Evolutionary conservation across 2,329 filamentous ascomycete genomes (phyloP).

Genomic region (Pseudogymnoascus sp.): DNA sequence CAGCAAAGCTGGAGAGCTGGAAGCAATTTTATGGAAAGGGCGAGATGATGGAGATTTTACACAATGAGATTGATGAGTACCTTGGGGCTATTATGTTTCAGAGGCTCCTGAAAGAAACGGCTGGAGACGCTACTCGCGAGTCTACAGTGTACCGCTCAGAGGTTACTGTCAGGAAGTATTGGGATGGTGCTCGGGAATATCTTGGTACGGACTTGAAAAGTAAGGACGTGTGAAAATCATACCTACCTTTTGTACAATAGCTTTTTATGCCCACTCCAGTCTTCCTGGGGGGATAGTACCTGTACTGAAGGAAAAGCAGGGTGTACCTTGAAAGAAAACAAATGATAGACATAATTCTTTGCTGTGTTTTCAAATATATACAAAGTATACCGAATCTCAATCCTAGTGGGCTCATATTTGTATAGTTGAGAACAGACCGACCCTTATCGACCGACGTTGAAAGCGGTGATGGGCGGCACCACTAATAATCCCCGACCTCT

Average conservation of each 20-base stretch:
- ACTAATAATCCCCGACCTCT: slow-evolving; percentile 1
- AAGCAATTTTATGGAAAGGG: background rate
- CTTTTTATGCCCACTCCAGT: background rate
- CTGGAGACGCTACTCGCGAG: background rate
- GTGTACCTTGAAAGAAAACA: background rate
- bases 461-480: background rate
- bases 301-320: background rate
- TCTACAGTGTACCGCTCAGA: background rate
- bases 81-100: background rate
- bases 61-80: background rate
- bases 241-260: background rate
- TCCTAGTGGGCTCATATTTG: background rate
- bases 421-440: background rate
- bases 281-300: background rate
- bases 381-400: background rate
- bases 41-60: background rate
- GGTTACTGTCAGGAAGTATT: background rate
- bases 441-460: background rate
- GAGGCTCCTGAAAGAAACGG: slow-evolving; percentile 1
- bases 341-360: background rate
- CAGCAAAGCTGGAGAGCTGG: slow-evolving; percentile 3
- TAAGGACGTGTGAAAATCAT: background rate
- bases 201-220: background rate
- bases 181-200: background rate
- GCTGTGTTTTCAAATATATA: background rate